phyloP scores from a whole-genome alignment of 495 filamentous ascomycete genomes.

The Pseudoneurospora amorphoporcata region DNA sequence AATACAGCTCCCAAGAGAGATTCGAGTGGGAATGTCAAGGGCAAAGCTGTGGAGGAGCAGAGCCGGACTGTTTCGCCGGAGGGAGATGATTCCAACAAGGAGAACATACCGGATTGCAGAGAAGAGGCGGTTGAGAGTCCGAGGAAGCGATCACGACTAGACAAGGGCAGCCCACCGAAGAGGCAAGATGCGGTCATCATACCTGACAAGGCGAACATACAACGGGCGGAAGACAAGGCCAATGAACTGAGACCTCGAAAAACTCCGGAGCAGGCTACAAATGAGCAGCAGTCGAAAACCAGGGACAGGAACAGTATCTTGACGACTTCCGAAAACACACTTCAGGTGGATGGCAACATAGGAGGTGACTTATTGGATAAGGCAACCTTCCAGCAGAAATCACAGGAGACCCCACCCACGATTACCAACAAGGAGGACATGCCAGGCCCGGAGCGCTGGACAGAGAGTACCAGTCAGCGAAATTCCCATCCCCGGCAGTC shows the following conservation, averaged over 20 bases:
- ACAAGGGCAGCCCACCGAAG: constrained; percentile 2
- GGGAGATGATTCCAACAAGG: background rate
- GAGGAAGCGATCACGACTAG: background rate
- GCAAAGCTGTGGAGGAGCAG: constrained; percentile 3
- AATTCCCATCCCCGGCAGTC: background rate
- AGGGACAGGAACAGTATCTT: too few species aligned
- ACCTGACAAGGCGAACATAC: background rate
- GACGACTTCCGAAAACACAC: background rate
- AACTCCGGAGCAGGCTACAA: background rate
- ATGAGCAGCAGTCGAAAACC: too few species aligned
- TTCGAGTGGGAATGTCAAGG: constrained; percentile 1
- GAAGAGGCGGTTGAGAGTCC: background rate
- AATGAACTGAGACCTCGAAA: background rate
- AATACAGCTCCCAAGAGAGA: constrained; percentile 10
- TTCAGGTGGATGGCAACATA: background rate
- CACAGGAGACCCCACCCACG: background rate
- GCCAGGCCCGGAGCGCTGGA: background rate
- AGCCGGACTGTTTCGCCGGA: constrained; percentile 3
- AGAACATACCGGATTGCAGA: background rate
- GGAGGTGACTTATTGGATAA: fast-evolving
- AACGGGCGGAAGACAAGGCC: background rate
- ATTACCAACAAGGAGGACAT: background rate
- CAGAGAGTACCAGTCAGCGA: background rate
- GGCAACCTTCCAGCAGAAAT: background rate
- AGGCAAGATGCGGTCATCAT: background rate